Evolutionary conservation across 2,329 filamentous ascomycete genomes (phyloP).

Genomic region (Helotiales sp.): DNA sequence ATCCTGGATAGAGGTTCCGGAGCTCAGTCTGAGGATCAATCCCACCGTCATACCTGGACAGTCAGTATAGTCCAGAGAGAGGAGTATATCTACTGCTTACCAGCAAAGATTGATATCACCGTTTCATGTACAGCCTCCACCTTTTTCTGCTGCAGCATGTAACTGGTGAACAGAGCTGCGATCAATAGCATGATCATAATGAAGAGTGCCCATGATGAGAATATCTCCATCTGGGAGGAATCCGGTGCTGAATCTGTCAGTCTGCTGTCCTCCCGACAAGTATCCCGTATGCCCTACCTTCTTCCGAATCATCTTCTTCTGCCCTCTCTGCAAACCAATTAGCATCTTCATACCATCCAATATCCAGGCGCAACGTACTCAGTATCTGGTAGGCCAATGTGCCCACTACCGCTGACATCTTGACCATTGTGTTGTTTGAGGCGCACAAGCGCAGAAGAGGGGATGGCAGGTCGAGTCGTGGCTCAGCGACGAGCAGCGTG

Average conservation of each 20-base stretch:
- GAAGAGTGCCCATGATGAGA: slow-evolving; percentile 95
- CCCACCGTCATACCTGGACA: slow-evolving; percentile 88
- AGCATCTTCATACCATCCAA: slow-evolving; percentile 25
- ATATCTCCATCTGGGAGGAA: slow-evolving; percentile 89
- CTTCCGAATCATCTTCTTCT: slow-evolving; percentile 39
- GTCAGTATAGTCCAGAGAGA: slow-evolving; percentile 13
- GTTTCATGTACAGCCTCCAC: slow-evolving; percentile 98
- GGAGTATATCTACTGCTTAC: slow-evolving; percentile 49
- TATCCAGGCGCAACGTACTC: slow-evolving; percentile 38
- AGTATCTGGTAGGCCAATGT: slow-evolving; percentile 42
- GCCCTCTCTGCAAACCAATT: slow-evolving; percentile 38
- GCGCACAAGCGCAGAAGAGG: slow-evolving; percentile 1
- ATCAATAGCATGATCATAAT: slow-evolving; percentile 96
- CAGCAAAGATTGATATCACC: slow-evolving; percentile 96
- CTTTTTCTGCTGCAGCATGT: slow-evolving; percentile 94
- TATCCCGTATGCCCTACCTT: slow-evolving; percentile 33
- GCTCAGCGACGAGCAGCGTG: slow-evolving; percentile 43
- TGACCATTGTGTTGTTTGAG: slow-evolving; percentile 22
- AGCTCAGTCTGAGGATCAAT: slow-evolving; percentile 80
- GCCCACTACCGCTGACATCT: slow-evolving; percentile 39
- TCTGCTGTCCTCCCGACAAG: slow-evolving; percentile 23
- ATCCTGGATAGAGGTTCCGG: slow-evolving; percentile 82
- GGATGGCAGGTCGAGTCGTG: slow-evolving; percentile 26
- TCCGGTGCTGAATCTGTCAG: slow-evolving; percentile 63
- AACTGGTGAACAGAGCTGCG: slow-evolving; percentile 93